phyloP scores from a whole-genome alignment of 306 rosid species.

The Pyrus communis region DNA sequence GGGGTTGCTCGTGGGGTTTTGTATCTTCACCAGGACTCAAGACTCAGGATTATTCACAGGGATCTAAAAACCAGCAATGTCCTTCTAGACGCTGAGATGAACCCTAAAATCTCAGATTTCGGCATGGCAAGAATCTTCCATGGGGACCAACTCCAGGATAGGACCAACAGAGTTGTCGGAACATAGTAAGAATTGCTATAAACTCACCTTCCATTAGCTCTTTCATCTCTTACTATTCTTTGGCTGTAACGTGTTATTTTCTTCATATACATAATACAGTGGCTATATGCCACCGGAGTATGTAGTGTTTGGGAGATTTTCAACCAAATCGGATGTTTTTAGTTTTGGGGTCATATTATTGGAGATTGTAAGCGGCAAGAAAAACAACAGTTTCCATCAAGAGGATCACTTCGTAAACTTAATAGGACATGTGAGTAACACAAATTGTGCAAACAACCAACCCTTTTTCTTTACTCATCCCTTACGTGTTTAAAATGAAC shows the following conservation, averaged over 20 bases:
- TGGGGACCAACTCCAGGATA: conserved; percentile 30
- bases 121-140: conserved; percentile 62
- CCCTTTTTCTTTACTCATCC: background rate
- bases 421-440: conserved; percentile 42
- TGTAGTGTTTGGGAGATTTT: conserved; percentile 47
- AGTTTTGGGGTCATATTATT: conserved; percentile 47
- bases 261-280: background rate
- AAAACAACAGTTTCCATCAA: conserved; percentile 16
- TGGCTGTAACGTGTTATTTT: background rate
- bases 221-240: background rate
- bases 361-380: conserved; percentile 47
- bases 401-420: conserved; percentile 22
- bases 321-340: conserved; percentile 34
- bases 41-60: conserved; percentile 52
- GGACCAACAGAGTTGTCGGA: conserved; percentile 42
- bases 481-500: background rate
- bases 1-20: conserved; percentile 49
- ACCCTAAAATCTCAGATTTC: conserved; percentile 59
- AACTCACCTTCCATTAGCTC: background rate
- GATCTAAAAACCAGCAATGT: conserved; percentile 54
- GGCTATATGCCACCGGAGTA: conserved; percentile 65
- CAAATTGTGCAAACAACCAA: background rate
- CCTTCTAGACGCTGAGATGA: conserved; percentile 34
- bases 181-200: conserved; percentile 41
- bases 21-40: conserved; percentile 57